A percentile compares a stretch with the other conserved stretches of the same genome.
phyloP scores from a whole-genome alignment of 768 basidiomycete genomes.

The Kwoniella sp. region DNA sequence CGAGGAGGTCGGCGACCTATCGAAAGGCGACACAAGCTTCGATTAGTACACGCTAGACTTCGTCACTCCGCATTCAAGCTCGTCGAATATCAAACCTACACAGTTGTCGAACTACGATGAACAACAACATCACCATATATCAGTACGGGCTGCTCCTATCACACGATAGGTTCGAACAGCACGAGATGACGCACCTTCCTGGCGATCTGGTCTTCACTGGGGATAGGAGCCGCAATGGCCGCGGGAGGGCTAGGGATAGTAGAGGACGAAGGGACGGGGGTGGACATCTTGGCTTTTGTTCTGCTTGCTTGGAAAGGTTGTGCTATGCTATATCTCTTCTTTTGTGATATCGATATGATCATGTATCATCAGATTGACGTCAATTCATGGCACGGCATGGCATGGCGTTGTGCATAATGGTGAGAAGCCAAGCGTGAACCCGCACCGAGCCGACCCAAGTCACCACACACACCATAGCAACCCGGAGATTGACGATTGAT shows the following conservation, averaged over 20 bases:
- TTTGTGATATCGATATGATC: constrained; percentile 3
- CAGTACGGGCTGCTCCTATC: not conserved
- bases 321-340: not conserved
- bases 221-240: constrained; percentile 59
- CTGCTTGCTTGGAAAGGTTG: no score
- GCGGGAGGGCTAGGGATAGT: constrained; percentile 39
- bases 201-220: constrained; percentile 85
- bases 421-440: constrained; percentile 1
- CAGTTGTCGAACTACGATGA: constrained; percentile 53
- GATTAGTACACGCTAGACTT: not conserved
- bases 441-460: not conserved
- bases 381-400: not conserved
- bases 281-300: constrained; percentile 37
- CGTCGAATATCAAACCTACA: constrained; percentile 29
- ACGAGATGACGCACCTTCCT: constrained; percentile 70
- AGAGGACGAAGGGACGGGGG: constrained; percentile 20
- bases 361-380: not conserved
- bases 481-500: constrained; percentile 2
- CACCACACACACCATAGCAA: no score
- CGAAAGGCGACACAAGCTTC: not conserved
- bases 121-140: constrained; percentile 3
- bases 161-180: no score
- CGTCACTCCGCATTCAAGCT: no score
- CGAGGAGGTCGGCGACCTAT: constrained; percentile 55
- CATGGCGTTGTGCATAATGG: not conserved